These are phyloP conservation scores for Narthecium ossifragum DNA, from an alignment of 106 monocot species.

Conservation along the genomic window DNA sequence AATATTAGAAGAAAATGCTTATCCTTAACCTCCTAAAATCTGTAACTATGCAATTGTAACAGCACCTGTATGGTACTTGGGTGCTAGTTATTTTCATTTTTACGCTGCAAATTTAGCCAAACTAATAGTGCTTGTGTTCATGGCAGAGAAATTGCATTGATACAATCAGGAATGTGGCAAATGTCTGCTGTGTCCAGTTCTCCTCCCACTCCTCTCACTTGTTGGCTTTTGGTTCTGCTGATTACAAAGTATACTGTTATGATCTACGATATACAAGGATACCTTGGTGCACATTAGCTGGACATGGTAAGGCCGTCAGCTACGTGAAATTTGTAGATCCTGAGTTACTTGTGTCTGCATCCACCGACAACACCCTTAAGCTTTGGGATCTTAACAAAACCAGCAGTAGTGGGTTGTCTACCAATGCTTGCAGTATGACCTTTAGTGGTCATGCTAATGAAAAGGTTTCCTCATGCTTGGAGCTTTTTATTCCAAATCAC, in stretches of 20 bases:
- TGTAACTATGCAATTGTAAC: no score
- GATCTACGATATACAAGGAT: conserved; percentile 77
- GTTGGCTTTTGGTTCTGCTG: conserved; percentile 88
- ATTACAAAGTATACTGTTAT: conserved; percentile 84
- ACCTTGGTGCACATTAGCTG: conserved; percentile 86
- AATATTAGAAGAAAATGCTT: no score
- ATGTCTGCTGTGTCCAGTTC: conserved; percentile 92
- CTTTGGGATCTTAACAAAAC: conserved; percentile 88
- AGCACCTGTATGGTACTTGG: no score
- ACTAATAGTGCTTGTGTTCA: no score
- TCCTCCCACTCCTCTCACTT: conserved; percentile 78
- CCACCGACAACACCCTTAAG: conserved; percentile 91
- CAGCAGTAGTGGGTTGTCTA: conserved; percentile 42
- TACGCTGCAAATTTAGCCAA: no score
- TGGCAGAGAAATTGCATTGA: conserved; percentile 61
- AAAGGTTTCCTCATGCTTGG: conserved; percentile 48
- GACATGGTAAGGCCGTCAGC: conserved; percentile 89
- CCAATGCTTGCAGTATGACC: conserved; percentile 69
- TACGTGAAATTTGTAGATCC: conserved; percentile 90
- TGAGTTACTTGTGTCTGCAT: conserved; percentile 73
- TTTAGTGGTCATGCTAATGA: conserved; percentile 83
- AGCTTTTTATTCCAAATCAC: background rate
- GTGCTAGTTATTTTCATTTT: no score
- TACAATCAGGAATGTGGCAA: conserved; percentile 68
- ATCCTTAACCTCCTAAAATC: no score